A percentile compares a stretch with the other conserved stretches of the same genome.
Evolutionary conservation across 1,284 basidiomycete species (phyloP).

Genomic region (Marasmius tenuissimus): DNA sequence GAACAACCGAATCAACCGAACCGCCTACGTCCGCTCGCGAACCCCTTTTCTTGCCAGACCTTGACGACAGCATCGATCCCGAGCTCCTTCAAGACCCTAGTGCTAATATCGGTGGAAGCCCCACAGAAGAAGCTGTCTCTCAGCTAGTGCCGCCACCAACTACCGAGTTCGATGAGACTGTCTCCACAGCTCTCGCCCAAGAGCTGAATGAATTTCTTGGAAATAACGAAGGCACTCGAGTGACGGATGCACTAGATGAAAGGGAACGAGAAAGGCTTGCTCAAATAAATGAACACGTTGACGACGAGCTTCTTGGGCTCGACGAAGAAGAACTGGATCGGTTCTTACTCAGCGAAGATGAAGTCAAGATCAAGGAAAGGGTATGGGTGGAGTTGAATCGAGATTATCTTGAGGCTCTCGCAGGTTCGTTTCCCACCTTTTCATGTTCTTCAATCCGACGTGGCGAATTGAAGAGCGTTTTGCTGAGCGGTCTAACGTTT

Average conservation of each 20-base stretch:
- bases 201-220: slow-evolving; percentile 67
- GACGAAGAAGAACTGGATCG: slow-evolving; percentile 93
- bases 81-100: slow-evolving; percentile 41
- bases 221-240: slow-evolving; percentile 52
- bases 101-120: background rate
- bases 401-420: slow-evolving; percentile 90
- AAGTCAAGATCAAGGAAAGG: slow-evolving; percentile 88
- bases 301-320: slow-evolving; percentile 73
- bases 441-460: background rate
- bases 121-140: background rate
- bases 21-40: background rate
- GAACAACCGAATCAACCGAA: slow-evolving; percentile 24
- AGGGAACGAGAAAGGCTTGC: slow-evolving; percentile 59
- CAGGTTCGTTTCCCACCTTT: slow-evolving; percentile 52
- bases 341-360: slow-evolving; percentile 83
- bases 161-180: slow-evolving; percentile 40
- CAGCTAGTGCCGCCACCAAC: slow-evolving; percentile 19
- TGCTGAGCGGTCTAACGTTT: slow-evolving; percentile 39
- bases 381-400: slow-evolving; percentile 97
- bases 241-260: slow-evolving; percentile 62
- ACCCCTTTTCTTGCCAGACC: slow-evolving; percentile 43
- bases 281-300: slow-evolving; percentile 38
- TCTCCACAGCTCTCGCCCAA: slow-evolving; percentile 56
- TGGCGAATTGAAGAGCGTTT: slow-evolving; percentile 25
- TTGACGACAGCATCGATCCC: slow-evolving; percentile 56